Evolutionary conservation across 2,329 filamentous ascomycete species (phyloP), one percentile per base, ranked within the genome.

Genomic region (Neonectria ditissima): DNA sequence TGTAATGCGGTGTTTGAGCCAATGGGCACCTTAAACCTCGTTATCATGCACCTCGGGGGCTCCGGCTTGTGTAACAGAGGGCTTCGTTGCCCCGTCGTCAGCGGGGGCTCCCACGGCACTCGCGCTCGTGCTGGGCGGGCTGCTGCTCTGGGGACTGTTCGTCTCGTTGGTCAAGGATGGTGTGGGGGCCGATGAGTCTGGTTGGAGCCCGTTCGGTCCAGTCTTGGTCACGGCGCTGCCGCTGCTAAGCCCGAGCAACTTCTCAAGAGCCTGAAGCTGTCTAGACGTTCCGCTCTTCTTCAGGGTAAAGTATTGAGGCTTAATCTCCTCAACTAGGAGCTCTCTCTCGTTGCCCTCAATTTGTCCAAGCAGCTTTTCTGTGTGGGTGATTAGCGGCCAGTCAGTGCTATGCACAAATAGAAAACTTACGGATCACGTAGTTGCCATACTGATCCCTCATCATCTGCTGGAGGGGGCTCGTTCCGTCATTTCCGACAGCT

Each of bases 371-470:
- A 97, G 85, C 81, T 94, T 97, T 81, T 97, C 93, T 97, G 75
- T 32, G 2, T 9, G 47, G 24, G 16, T n/a, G 16, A 62, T 74
- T 64, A 74, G 69, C 45, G 37, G 24, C 18, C n/a, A 32, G 5
- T 37, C 20, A 44, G 14, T 20, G 16, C n/a, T 22, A n/a, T 20
- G 13, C 52, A 45, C 11, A 22, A n/a, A n/a, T 3, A 7, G 18
- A 8, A 24, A 26, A 78, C 93, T 89, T 88, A 97, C 94, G 95
- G 65, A 98, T 91, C 6, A 98, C 95, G 76, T 98, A 99, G 78
- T 99, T 99, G 64, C 93, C 96, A 77, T 91, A 98, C 68, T 93
- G 91, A 76, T 99, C 95, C 68, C 91, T 92, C 85, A 97, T 94
- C 80, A 97, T 85, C 22, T 86, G 83, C 65, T 91, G 85, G 39